These are phyloP conservation scores for Gliomastix tumulicola DNA, from an alignment of 2,329 filamentous ascomycete species.

Conservation along the genomic window DNA sequence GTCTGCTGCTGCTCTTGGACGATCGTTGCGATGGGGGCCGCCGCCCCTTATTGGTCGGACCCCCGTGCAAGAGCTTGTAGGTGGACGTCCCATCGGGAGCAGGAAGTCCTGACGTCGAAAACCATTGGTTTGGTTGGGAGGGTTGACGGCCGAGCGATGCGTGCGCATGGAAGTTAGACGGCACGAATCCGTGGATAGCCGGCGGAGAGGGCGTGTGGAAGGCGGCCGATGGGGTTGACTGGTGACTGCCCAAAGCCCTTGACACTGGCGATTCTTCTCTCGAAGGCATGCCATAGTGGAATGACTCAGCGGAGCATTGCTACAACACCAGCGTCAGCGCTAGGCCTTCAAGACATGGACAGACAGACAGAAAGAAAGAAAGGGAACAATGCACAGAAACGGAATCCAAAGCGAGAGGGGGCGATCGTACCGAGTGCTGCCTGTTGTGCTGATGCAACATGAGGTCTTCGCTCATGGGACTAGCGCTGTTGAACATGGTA, in stretches of 20 bases:
- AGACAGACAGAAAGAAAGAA: not conserved
- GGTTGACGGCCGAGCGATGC: no score
- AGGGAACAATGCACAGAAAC: no score
- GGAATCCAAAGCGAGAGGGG: no score
- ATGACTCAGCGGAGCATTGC: constrained; percentile 35
- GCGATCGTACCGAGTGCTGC: constrained; percentile 1
- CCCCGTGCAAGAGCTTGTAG: no score
- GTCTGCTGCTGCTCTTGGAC: not conserved
- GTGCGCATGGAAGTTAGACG: no score
- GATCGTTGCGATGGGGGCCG: no score
- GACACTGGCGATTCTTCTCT: constrained; percentile 50
- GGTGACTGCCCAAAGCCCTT: constrained; percentile 42
- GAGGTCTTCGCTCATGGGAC: not conserved
- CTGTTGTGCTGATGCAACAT: not conserved
- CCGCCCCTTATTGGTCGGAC: no score
- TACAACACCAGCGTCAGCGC: constrained; percentile 15
- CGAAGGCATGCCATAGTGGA: constrained; percentile 18
- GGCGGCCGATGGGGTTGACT: constrained; percentile 38
- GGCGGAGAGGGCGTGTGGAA: constrained; percentile 41
- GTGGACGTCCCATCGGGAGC: no score
- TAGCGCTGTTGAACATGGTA: constrained; percentile 2
- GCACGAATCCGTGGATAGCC: constrained; percentile 26
- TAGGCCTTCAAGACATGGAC: not conserved
- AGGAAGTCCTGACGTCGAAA: no score
- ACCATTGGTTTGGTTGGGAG: no score